Percentiles rank a stretch among this genome's conserved stretches.
These are phyloP conservation scores for Cercophora newfieldiana DNA, from an alignment of 495 filamentous ascomycete genomes.

Conservation along the genomic window DNA sequence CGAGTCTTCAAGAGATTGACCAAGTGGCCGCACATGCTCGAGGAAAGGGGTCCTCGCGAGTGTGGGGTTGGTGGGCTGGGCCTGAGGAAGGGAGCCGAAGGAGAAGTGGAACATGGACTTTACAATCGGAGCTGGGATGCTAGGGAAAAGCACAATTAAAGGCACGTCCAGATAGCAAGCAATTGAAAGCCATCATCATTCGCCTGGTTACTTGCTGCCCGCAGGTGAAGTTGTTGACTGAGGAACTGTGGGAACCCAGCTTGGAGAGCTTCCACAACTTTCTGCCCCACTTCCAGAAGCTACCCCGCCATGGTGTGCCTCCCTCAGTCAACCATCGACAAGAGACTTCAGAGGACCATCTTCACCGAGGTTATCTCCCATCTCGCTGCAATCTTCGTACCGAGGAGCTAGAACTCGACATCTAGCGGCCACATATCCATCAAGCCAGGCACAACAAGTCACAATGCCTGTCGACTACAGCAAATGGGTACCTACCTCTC, in stretches of 20 bases:
- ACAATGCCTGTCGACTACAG: conserved; percentile 92
- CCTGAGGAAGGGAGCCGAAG: conserved; percentile 10
- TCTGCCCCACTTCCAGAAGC: conserved; percentile 16
- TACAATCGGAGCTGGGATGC: conserved; percentile 27
- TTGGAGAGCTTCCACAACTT: conserved; percentile 4
- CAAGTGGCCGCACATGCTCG: conserved; percentile 18
- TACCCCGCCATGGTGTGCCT: conserved; percentile 10
- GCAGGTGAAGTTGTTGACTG: background rate
- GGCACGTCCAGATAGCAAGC: background rate
- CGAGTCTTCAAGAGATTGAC: conserved; percentile 21
- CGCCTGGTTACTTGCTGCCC: background rate
- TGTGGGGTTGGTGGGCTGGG: conserved; percentile 26
- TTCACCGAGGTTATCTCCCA: background rate
- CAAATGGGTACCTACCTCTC: conserved; percentile 68
- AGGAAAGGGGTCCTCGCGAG: conserved; percentile 20
- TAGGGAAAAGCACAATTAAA: background rate
- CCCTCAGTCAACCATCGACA: background rate
- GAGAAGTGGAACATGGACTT: conserved; percentile 27
- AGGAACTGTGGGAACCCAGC: conserved; percentile 14
- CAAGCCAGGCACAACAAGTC: conserved; percentile 11
- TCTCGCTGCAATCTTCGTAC: background rate
- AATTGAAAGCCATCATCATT: background rate
- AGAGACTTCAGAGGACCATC: background rate
- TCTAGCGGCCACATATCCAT: background rate
- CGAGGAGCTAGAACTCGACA: background rate